Base-by-base conservation (phyloP, 1,284 basidiomycete species). In the Wallemia ichthyophaga region DNA sequence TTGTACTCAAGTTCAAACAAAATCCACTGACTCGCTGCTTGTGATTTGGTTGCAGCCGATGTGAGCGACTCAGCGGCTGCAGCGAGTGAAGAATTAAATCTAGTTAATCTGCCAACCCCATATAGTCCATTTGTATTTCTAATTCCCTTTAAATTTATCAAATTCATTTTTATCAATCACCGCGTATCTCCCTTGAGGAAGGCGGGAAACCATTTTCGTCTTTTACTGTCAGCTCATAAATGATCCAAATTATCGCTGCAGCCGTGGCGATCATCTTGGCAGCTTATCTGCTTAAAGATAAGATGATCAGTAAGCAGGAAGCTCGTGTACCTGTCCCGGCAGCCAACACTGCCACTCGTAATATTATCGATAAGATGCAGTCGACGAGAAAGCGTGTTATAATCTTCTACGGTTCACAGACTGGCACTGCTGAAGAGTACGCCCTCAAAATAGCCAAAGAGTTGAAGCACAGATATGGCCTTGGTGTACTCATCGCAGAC, bases 391-490 rank as follows among this genome's bases (percentile, higher is more conserved):
- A 94, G 71, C 85, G 87, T 63, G 75, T 89, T 26, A 83, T 85
- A 66, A 91, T 94, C 67, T 92, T 95, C 70, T 94, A 91, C 67
- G 89, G 89, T 60, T 92, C 89, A 21, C 89, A 95, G 69, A 95
- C 89, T 0, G 89, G 89, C 63, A 95, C 89, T 13, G 89, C 89
- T 1, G 89, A 94, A 70, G 89, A 95, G 69, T 94, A 91, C 67
- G 84, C 86, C 56, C 86, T 91, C 66, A 82, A 86, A 69, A 75
- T 91, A 9, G 87, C 87, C 23, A 91, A 89, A 71, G 37, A 95
- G 69, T 86, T 85, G 57, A 95, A 95, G 72, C 78, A 83, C 60
- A 86, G 89, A 69, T 95, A 85, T 65, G 89, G 89, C 57, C 76
- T 94, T 15, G 82, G 85, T 9, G 91, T 87, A 13, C 79, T 94